Percentiles rank a stretch among this genome's conserved stretches.
Evolutionary conservation across 2,329 filamentous ascomycete species (phyloP).

Genomic region (Fusarium redolens): DNA sequence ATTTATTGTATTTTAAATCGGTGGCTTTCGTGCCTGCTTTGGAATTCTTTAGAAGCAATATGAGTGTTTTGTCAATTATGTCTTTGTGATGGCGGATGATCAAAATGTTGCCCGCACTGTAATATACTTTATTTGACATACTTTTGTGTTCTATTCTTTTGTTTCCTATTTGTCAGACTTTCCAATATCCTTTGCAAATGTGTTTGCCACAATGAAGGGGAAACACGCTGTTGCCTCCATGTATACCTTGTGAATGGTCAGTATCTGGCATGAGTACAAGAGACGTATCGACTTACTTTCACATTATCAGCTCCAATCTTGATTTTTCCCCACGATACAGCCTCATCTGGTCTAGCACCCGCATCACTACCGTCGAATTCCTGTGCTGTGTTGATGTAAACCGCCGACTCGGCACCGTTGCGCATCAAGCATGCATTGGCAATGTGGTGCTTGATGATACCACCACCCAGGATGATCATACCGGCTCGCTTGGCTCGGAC

Average conservation of each 20-base stretch:
- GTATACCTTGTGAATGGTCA: slow-evolving; percentile 61
- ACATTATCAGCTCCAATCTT: slow-evolving; percentile 88
- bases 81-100: neutral
- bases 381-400: slow-evolving; percentile 97
- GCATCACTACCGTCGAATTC: slow-evolving; percentile 99
- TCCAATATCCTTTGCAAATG: slow-evolving; percentile 67
- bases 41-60: neutral
- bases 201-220: slow-evolving; percentile 74
- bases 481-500: slow-evolving; percentile 88
- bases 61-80: neutral
- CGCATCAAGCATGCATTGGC: slow-evolving; percentile 98
- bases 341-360: slow-evolving; percentile 93
- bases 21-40: neutral
- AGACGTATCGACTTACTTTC: slow-evolving; percentile 69
- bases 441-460: slow-evolving; percentile 98
- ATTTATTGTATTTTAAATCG: neutral
- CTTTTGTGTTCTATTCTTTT: neutral
- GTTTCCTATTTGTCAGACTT: slow-evolving; percentile 21
- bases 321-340: slow-evolving; percentile 99
- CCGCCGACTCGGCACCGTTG: slow-evolving; percentile 95
- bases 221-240: slow-evolving; percentile 73
- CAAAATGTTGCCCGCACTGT: neutral
- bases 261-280: neutral
- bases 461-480: slow-evolving; percentile 95
- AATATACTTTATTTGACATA: neutral